These are phyloP conservation scores for Nicotiana obtusifolia DNA, from an alignment of 257 asterid species.

Conservation along the genomic window DNA sequence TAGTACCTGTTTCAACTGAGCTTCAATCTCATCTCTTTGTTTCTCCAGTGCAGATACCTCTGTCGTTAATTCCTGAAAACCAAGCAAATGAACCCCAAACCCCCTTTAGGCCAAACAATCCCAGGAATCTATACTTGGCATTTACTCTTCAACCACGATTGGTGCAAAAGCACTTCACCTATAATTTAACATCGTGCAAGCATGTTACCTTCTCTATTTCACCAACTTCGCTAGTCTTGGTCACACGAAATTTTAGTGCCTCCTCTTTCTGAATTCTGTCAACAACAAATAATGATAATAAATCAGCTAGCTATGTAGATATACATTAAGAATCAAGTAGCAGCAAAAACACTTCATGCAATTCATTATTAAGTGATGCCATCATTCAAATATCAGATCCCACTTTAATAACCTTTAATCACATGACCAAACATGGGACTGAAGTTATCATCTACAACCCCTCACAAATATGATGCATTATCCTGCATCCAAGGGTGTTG, in stretches of 20 bases:
- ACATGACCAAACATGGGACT: background rate
- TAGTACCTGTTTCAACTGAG: constrained; percentile 76
- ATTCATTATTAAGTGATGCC: background rate
- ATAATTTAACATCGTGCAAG: background rate
- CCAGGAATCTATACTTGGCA: background rate
- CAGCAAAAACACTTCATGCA: background rate
- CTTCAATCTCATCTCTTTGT: constrained; percentile 85
- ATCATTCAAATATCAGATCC: background rate
- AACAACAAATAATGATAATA: constrained; percentile 20
- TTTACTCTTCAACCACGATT: background rate
- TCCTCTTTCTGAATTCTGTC: constrained; percentile 88
- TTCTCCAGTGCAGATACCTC: constrained; percentile 82
- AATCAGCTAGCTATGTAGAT: background rate
- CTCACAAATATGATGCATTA: background rate
- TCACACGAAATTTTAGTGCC: constrained; percentile 70
- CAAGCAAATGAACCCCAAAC: constrained; percentile 16
- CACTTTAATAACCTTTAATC: background rate
- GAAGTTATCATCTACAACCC: background rate
- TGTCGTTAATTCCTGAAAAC: constrained; percentile 64
- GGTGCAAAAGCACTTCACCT: background rate
- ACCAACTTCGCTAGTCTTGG: constrained; percentile 66
- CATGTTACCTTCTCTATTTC: constrained; percentile 77
- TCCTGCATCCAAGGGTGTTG: background rate
- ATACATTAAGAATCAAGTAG: constrained; percentile 6
- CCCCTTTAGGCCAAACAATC: constrained; percentile 11